phyloP scores from a whole-genome alignment of 208 protist species.

The Leishmania amazonensis region DNA sequence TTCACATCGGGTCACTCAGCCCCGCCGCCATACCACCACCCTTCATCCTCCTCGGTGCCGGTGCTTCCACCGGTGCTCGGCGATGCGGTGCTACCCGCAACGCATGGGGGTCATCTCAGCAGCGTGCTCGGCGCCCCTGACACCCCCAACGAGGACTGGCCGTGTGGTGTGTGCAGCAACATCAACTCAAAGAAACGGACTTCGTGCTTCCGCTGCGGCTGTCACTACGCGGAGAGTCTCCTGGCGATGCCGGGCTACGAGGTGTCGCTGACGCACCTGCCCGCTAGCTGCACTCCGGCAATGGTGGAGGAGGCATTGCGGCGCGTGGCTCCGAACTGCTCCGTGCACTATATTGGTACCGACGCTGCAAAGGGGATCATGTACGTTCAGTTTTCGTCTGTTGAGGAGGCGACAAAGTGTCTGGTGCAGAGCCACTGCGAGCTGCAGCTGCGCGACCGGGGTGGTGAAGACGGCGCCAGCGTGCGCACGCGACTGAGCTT shows the following conservation, averaged over 20 bases:
- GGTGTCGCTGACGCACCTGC: slow-evolving; percentile 43
- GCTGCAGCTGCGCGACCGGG: slow-evolving; percentile 31
- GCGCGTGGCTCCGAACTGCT: slow-evolving; percentile 5
- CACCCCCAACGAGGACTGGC: slow-evolving; percentile 60
- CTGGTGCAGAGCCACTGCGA: slow-evolving; percentile 53
- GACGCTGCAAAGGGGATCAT: slow-evolving; percentile 11
- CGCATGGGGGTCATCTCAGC: neutral
- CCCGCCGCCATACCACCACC: neutral
- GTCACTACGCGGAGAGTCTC: slow-evolving; percentile 39
- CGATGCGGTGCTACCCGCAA: neutral
- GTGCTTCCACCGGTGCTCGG: slow-evolving; percentile 20
- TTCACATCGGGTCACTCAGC: neutral
- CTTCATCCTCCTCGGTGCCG: neutral
- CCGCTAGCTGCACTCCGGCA: slow-evolving; percentile 15
- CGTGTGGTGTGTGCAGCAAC: slow-evolving; percentile 88
- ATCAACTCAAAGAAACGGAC: slow-evolving; percentile 68
- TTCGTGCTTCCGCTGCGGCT: slow-evolving; percentile 73
- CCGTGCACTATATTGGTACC: neutral
- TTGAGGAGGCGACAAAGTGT: slow-evolving; percentile 52
- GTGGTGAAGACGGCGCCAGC: slow-evolving; percentile 20
- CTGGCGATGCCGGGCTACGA: slow-evolving; percentile 47
- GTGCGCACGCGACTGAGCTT: slow-evolving; percentile 24
- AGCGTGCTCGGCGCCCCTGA: slow-evolving; percentile 15
- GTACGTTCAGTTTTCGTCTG: slow-evolving; percentile 48
- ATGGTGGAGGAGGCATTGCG: slow-evolving; percentile 32